A percentile compares a stretch with the other conserved stretches of the same genome.
phyloP scores from a whole-genome alignment of 805 yeast genomes.

The Middelhovenomyces tepae region DNA sequence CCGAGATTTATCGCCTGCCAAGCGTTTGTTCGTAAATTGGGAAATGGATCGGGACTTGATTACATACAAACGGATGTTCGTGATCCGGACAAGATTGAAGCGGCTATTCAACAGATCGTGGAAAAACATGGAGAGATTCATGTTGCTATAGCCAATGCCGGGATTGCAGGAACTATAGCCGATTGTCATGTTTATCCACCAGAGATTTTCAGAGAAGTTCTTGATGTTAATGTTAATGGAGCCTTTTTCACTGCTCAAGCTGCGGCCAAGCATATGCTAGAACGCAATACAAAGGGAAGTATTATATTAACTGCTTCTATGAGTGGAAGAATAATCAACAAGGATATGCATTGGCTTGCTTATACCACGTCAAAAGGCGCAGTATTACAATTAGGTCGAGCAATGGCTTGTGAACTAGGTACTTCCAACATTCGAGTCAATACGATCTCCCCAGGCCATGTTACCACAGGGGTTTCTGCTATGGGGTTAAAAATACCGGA shows the following conservation, averaged over 20 bases:
- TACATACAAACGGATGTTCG: slow-evolving; percentile 43
- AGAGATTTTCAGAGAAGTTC: slow-evolving; percentile 45
- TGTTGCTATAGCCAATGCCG: slow-evolving; percentile 51
- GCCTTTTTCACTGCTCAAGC: slow-evolving; percentile 55
- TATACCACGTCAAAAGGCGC: slow-evolving; percentile 65
- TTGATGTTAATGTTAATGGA: slow-evolving; percentile 55
- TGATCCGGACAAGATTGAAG: slow-evolving; percentile 28
- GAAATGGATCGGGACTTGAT: slow-evolving; percentile 31
- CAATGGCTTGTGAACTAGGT: slow-evolving; percentile 66
- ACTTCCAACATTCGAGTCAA: slow-evolving; percentile 56
- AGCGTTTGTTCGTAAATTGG: slow-evolving; percentile 18
- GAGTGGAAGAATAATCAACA: slow-evolving; percentile 57
- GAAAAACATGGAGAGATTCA: slow-evolving; percentile 42
- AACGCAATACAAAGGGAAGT: slow-evolving; percentile 39
- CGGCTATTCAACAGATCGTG: slow-evolving; percentile 39
- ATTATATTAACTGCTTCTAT: slow-evolving; percentile 55
- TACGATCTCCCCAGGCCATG: slow-evolving; percentile 70
- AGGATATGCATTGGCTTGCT: slow-evolving; percentile 56
- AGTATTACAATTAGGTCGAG: slow-evolving; percentile 50
- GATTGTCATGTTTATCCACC: slow-evolving; percentile 55
- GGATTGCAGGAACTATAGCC: slow-evolving; percentile 54
- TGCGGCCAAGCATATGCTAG: slow-evolving; percentile 51
- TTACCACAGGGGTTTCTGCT: slow-evolving; percentile 67
- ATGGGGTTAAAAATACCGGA: slow-evolving; percentile 34
- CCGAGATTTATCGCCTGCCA: slow-evolving; percentile 19